Percentiles rank a stretch among this genome's conserved stretches.
Conservation (phyloP, 23 red algal genomes). For the Cyanidioschyzon merolae region DNA sequence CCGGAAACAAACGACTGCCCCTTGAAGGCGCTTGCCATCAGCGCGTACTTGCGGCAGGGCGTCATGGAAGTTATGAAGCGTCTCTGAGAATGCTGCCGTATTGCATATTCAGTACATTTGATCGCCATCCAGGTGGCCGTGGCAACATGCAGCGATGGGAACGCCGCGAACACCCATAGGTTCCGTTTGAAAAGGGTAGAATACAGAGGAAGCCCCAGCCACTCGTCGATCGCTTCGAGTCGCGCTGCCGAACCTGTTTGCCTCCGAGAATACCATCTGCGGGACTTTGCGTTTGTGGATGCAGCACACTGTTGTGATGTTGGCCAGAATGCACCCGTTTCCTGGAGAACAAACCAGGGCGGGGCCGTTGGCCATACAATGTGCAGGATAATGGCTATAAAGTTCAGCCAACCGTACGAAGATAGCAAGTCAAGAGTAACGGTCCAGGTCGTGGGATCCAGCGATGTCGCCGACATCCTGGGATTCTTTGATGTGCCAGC, state of each 20-base stretch:
- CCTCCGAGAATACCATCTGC: not conserved
- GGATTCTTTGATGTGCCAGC: not conserved
- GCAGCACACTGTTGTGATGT: not conserved
- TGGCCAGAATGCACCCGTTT: not conserved
- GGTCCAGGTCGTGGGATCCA: too few relatives aligned
- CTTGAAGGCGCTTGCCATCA: too few relatives aligned
- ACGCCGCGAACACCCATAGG: not conserved
- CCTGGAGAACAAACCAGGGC: not conserved
- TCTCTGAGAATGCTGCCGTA: too few relatives aligned
- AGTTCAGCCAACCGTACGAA: conserved; percentile 6
- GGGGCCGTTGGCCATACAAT: not conserved
- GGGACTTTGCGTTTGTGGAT: not conserved
- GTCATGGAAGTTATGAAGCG: too few relatives aligned
- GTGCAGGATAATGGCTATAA: not conserved
- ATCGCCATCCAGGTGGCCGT: not conserved
- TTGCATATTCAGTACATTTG: not conserved
- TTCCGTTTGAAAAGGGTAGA: not conserved
- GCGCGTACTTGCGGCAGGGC: too few relatives aligned
- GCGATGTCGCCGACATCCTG: too few relatives aligned
- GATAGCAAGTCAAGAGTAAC: not conserved
- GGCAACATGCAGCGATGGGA: not conserved
- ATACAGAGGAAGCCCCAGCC: not conserved
- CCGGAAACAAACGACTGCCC: too few relatives aligned
- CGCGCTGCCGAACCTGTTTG: not conserved
- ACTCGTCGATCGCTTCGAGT: not conserved